Evolutionary conservation across 306 rosid genomes (phyloP).

Genomic region (Acacia confusa): DNA sequence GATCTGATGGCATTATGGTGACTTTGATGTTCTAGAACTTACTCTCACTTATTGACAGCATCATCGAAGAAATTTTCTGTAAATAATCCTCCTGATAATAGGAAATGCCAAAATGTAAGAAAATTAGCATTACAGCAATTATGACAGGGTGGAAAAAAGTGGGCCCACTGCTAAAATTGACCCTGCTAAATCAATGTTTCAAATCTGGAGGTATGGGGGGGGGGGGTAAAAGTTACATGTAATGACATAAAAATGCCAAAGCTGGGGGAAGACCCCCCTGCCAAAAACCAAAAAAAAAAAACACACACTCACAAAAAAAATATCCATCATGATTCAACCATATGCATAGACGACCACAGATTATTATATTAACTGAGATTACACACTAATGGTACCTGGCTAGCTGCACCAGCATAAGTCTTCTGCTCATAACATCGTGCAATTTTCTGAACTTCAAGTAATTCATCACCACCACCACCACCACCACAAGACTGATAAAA

Average conservation of each 20-base stretch:
- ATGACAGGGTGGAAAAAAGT: background rate
- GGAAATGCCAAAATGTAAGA: background rate
- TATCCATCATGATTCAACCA: background rate
- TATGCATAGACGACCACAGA: background rate
- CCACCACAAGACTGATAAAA: constrained; percentile 44
- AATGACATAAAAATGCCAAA: background rate
- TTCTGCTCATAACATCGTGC: constrained; percentile 58
- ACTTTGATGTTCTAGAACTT: constrained; percentile 35
- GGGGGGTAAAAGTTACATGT: background rate
- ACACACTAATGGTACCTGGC: constrained; percentile 36
- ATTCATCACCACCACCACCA: constrained; percentile 45
- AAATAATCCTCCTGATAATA: constrained; percentile 27
- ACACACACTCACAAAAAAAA: no score
- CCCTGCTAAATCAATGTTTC: background rate
- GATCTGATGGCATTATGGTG: constrained; percentile 37
- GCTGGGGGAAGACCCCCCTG: background rate
- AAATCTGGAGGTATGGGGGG: background rate
- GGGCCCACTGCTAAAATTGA: background rate
- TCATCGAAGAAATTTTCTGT: background rate
- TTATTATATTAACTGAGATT: background rate
- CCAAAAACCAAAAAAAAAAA: background rate
- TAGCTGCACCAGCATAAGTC: constrained; percentile 46
- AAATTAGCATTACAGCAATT: background rate
- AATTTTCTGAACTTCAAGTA: constrained; percentile 44
- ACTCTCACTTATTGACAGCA: constrained; percentile 24